These are phyloP conservation scores for Picochlorum sp. DNA, from an alignment of 139 green algal species.

Conservation along the genomic window DNA sequence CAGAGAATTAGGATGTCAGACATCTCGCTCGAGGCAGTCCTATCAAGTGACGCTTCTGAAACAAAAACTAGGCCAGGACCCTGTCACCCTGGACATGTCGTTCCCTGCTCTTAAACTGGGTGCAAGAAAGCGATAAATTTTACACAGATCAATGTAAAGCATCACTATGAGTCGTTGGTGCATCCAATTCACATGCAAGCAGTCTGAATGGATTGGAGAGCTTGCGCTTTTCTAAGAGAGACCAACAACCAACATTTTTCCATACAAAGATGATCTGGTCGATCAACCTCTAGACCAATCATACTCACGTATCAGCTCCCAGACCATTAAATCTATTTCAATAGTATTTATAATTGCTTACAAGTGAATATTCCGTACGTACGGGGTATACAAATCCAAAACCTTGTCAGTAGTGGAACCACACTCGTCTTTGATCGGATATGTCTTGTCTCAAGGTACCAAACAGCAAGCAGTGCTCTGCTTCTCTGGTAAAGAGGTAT, in stretches of 20 bases:
- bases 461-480: too few species aligned
- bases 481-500: too few species aligned
- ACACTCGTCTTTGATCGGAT: too few species aligned
- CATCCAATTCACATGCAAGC: neutral
- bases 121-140: conserved; percentile 15
- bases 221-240: too few species aligned
- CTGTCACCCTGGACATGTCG: conserved; percentile 19
- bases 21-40: neutral
- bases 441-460: too few species aligned
- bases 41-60: conserved; percentile 1
- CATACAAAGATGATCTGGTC: neutral
- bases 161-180: neutral
- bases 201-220: neutral
- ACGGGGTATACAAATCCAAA: too few species aligned
- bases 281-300: neutral
- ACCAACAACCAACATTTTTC: neutral
- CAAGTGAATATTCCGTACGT: too few species aligned
- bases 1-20: conserved; percentile 27
- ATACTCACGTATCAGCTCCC: neutral
- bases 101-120: conserved; percentile 29
- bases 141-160: neutral
- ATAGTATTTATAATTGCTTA: too few species aligned
- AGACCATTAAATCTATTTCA: neutral
- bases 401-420: too few species aligned
- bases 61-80: conserved; percentile 18